Percentiles rank a stretch among this genome's conserved stretches.
Evolutionary conservation across 495 filamentous ascomycete genomes (phyloP).

Genomic region (Aspergillus biplanus): DNA sequence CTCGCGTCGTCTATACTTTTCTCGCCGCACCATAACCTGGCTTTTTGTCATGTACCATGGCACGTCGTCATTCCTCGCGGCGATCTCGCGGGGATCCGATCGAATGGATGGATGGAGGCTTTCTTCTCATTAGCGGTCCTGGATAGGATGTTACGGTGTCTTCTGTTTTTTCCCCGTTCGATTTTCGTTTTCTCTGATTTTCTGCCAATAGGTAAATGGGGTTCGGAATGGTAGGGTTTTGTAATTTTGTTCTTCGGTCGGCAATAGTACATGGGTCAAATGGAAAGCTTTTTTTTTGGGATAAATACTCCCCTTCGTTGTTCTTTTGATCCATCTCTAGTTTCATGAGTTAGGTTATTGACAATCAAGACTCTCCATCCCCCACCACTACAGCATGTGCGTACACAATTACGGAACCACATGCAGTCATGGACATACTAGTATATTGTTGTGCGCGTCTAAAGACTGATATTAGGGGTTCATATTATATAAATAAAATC

Average conservation of each 20-base stretch:
- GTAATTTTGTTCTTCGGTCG: constrained; percentile 22
- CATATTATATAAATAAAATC: too few species aligned
- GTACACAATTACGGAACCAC: too few species aligned
- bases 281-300: constrained; percentile 3
- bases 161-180: neutral
- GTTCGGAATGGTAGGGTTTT: constrained; percentile 31
- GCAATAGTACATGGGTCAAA: constrained; percentile 5
- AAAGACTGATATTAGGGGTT: too few species aligned
- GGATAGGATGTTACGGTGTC: neutral
- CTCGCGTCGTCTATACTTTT: neutral
- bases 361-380: constrained; percentile 4
- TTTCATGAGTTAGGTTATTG: neutral
- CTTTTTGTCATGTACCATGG: neutral
- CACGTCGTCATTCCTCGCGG: too few species aligned
- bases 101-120: neutral
- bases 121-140: neutral
- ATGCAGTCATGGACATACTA: too few species aligned
- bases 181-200: constrained; percentile 11
- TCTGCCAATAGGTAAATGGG: constrained; percentile 28
- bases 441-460: too few species aligned
- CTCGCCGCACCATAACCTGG: neutral
- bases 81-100: too few species aligned
- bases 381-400: too few species aligned
- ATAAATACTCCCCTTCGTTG: constrained; percentile 2
- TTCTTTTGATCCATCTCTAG: neutral